Evolutionary conservation across 2,329 filamentous ascomycete species (phyloP), one percentile per base, ranked within the genome.

Genomic region (Fusarium acutatum): DNA sequence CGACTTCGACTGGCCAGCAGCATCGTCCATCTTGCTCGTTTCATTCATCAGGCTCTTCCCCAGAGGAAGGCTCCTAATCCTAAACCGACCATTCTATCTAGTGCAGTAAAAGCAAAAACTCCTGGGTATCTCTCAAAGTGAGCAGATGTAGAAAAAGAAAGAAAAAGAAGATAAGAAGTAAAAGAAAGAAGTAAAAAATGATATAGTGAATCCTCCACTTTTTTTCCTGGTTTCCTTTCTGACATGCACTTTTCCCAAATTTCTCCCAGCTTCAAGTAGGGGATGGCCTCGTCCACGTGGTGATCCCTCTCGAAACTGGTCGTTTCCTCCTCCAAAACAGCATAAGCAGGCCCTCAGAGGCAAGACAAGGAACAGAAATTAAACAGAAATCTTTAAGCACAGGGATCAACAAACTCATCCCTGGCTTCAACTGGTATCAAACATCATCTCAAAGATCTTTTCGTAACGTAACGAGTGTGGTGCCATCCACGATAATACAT

Each of bases 81-180:
- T 71, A 69, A 67, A 69, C 71, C 69, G 50, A 72, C 73, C 64
- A 64, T 64, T 73, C 76, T 77, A 75, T 78, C 76, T 78, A 78
- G 71, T 73, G 60, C 68, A 71, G 61, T 58, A 70, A 69, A 68
- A 64, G 49, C 34, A 64, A 63, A 30, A 77, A 77, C 75, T 76
- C 75, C 69, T 76, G 75, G 75, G 75, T 77, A 76, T 77, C 75
- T 72, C 74, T 75, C 75, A 76, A 65, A 66, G 71, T 76, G 75
- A 77, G 75, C 71, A 77, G 73, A 77, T 74, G 64, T 68, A 67
- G 53, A 56, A 65, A 60, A 63, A 73, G 59, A 72, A 58, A 59
- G 40, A 52, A 61, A 54, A 60, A 38, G 75, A 59, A 72, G 41
- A 49, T 37, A 67, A 66, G 56, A 60, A 66, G 32, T 49, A 59